A percentile compares a stretch with the other conserved stretches of the same genome.
Conservation (phyloP, 1,284 basidiomycete genomes). For the Wallemia hederae region DNA sequence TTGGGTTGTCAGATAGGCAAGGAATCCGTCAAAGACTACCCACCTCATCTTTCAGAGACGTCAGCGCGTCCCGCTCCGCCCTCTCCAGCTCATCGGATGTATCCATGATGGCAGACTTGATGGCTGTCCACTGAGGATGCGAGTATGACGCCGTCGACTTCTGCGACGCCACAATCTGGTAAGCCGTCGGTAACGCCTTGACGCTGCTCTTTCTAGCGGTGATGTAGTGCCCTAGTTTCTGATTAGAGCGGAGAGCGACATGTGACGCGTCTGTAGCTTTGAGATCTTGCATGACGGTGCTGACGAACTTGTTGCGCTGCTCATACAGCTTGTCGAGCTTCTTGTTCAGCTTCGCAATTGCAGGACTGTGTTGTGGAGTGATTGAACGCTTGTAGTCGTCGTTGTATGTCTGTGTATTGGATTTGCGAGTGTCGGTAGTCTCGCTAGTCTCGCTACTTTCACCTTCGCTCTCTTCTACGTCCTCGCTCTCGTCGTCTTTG, state of each 20-base stretch:
- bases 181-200: background rate
- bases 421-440: background rate
- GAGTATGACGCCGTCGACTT: conserved; percentile 22
- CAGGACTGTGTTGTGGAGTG: background rate
- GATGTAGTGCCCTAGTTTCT: conserved; percentile 2
- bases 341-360: background rate
- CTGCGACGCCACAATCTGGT: conserved; percentile 7
- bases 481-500: background rate
- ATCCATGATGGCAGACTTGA: conserved; percentile 19
- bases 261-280: background rate
- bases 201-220: conserved; percentile 3
- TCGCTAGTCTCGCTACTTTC: no score
- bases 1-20: no score
- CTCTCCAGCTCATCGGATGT: conserved; percentile 26
- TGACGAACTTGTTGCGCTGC: background rate
- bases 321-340: background rate
- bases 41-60: conserved; percentile 34
- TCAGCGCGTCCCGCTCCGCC: conserved; percentile 41
- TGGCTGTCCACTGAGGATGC: background rate
- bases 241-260: background rate
- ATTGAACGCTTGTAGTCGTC: background rate
- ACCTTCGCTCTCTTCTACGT: no score
- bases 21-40: no score
- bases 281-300: background rate
- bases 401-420: background rate